Evolutionary conservation across 202 grass and related monocot species (phyloP).

Genomic region (Carex arenaria): DNA sequence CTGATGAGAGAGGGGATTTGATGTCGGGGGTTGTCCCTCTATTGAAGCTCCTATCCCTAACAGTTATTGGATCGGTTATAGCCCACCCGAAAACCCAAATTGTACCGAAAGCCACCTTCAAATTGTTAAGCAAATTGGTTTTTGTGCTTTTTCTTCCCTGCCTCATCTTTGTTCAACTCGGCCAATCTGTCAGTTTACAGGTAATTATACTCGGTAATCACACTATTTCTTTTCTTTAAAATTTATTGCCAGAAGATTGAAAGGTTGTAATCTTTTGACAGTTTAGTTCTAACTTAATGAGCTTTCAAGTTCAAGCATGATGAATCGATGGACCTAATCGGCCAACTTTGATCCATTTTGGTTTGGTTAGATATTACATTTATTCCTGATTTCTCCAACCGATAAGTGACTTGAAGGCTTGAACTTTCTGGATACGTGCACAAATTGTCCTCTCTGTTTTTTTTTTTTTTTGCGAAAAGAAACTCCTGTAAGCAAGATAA

Average conservation of each 20-base stretch:
- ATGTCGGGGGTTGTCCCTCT: slow-evolving; percentile 64
- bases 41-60: slow-evolving; percentile 69
- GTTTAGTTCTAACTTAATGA: neutral
- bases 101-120: slow-evolving; percentile 71
- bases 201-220: neutral
- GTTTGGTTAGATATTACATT: neutral
- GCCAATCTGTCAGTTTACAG: slow-evolving; percentile 49
- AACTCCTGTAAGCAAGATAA: neutral
- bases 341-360: neutral
- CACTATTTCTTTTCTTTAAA: neutral
- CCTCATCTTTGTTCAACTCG: slow-evolving; percentile 75
- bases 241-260: neutral
- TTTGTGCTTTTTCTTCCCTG: slow-evolving; percentile 79
- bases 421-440: neutral
- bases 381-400: neutral
- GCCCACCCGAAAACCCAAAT: slow-evolving; percentile 52
- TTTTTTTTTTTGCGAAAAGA: neutral
- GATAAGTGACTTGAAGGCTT: neutral
- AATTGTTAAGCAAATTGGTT: slow-evolving; percentile 81
- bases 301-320: neutral
- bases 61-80: slow-evolving; percentile 54
- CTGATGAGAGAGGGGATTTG: slow-evolving; percentile 41
- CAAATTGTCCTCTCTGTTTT: neutral
- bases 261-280: too few relatives aligned
- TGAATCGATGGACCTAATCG: neutral